A percentile compares a stretch with the other conserved stretches of the same genome.
Conservation (phyloP, 202 grass and related monocot genomes). For the Carex arenaria region DNA sequence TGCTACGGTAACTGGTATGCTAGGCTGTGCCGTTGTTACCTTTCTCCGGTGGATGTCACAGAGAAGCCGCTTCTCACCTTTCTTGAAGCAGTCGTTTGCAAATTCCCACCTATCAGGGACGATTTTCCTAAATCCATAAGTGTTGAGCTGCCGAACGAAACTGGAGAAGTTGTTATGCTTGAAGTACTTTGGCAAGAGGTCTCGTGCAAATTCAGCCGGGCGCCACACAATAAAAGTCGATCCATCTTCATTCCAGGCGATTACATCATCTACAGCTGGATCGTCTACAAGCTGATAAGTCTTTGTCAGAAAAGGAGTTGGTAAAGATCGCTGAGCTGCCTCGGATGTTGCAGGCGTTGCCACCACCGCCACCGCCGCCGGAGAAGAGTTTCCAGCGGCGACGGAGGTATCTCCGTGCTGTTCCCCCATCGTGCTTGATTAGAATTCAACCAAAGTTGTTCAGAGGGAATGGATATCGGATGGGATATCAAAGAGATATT, state of each 20-base stretch:
- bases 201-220: constrained; percentile 73
- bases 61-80: constrained; percentile 59
- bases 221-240: constrained; percentile 83
- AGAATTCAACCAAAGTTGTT: constrained; percentile 9
- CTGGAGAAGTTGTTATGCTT: constrained; percentile 99
- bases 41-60: constrained; percentile 79
- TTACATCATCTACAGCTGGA: constrained; percentile 70
- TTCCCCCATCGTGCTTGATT: background rate
- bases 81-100: constrained; percentile 80
- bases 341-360: background rate
- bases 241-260: constrained; percentile 80
- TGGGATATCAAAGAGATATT: constrained; percentile 7
- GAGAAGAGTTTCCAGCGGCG: background rate
- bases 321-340: constrained; percentile 37
- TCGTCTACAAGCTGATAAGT: constrained; percentile 94
- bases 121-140: constrained; percentile 89
- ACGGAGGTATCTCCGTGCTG: background rate
- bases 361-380: background rate
- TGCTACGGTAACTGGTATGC: background rate
- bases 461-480: constrained; percentile 13
- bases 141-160: constrained; percentile 94
- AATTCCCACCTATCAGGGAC: constrained; percentile 92
- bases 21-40: constrained; percentile 12
- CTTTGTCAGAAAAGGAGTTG: constrained; percentile 89
- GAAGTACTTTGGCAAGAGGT: constrained; percentile 86